Evolutionary conservation across 1,139 yeast genomes (phyloP).

Genomic region (Pichia sp.): DNA sequence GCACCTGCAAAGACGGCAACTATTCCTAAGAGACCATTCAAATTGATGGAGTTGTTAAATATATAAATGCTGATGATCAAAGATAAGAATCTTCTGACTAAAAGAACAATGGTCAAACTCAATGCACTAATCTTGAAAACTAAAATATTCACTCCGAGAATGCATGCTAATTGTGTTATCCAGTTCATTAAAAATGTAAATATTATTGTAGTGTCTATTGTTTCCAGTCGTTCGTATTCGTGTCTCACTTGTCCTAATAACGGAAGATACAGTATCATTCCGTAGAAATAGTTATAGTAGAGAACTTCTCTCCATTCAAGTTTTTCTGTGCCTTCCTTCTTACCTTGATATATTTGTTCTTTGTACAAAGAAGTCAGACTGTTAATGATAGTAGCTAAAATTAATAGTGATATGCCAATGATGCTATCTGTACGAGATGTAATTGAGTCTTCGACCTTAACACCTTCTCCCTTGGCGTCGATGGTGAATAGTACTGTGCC

Average conservation of each 20-base stretch:
- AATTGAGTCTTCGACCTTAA: not conserved
- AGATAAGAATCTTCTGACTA: constrained; percentile 61
- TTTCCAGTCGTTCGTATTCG: constrained; percentile 14
- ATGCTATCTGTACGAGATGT: not conserved
- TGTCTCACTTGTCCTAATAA: constrained; percentile 23
- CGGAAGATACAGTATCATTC: constrained; percentile 53
- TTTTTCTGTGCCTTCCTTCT: constrained; percentile 28
- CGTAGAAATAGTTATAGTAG: constrained; percentile 59
- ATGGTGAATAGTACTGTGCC: constrained; percentile 57
- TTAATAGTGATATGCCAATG: constrained; percentile 10
- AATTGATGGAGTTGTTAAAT: constrained; percentile 45
- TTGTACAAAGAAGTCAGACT: constrained; percentile 51
- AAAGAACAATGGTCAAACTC: constrained; percentile 58
- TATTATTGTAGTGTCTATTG: constrained; percentile 12
- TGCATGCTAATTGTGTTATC: constrained; percentile 63
- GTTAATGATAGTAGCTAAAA: constrained; percentile 20
- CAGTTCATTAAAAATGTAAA: constrained; percentile 43
- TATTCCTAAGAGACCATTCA: constrained; percentile 46
- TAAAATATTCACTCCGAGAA: constrained; percentile 63
- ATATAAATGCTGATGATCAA: constrained; percentile 51
- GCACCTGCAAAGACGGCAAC: constrained; percentile 55
- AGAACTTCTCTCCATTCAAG: constrained; percentile 61
- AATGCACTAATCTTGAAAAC: constrained; percentile 58
- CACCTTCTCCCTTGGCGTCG: not conserved
- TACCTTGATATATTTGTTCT: constrained; percentile 44